Conservation (phyloP, 2,329 filamentous ascomycete species). For the Fusarium fujikuroi region DNA sequence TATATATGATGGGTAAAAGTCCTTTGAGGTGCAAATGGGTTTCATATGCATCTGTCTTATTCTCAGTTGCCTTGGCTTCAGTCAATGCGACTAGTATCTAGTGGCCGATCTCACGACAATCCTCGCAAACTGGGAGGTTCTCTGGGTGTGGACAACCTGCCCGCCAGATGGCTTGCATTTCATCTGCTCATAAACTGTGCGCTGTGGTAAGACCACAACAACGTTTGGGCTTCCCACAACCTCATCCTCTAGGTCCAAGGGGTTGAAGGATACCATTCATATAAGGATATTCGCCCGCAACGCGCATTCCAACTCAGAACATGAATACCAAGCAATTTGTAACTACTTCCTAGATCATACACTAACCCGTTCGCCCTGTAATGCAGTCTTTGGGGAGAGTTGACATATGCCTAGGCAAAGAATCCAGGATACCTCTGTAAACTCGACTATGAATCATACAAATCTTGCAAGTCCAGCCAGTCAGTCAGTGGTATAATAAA, state of each 20-base stretch:
- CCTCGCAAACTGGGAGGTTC: neutral
- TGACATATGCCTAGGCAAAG: neutral
- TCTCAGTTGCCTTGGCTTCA: neutral
- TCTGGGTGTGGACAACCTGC: neutral
- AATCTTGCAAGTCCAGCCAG: neutral
- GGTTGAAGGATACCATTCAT: neutral
- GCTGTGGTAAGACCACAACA: neutral
- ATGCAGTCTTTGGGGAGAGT: neutral
- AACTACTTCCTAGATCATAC: too few species aligned
- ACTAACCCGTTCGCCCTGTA: neutral
- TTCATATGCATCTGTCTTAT: neutral
- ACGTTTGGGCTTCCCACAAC: neutral
- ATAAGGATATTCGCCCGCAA: neutral
- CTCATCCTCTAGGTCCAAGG: neutral
- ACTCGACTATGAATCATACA: neutral
- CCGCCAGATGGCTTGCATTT: neutral
- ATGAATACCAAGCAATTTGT: neutral
- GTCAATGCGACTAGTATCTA: neutral
- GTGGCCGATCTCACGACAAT: neutral
- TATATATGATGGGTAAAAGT: neutral
- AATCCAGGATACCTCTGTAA: neutral
- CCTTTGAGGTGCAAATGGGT: neutral
- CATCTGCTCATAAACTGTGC: neutral
- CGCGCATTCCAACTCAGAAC: neutral
- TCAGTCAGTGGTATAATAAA: neutral